phyloP scores from a whole-genome alignment of 768 basidiomycete genomes.

The Tricholoma matsutake region DNA sequence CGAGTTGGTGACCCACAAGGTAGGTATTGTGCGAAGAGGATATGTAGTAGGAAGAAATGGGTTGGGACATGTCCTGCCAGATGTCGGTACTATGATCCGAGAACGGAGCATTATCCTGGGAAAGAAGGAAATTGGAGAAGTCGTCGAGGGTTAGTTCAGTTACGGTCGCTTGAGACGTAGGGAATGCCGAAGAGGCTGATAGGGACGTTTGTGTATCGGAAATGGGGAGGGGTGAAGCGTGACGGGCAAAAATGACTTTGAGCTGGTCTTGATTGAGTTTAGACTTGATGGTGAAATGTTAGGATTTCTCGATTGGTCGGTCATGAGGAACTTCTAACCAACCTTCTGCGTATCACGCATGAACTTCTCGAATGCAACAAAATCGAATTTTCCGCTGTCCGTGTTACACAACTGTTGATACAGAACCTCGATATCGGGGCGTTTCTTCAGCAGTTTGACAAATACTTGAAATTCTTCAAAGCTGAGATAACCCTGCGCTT shows the following conservation, averaged over 20 bases:
- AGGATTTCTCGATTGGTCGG: background rate
- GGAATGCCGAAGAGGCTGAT: conserved; percentile 4
- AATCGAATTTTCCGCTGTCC: conserved; percentile 38
- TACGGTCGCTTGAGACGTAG: conserved; percentile 5
- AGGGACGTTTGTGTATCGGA: conserved; percentile 15
- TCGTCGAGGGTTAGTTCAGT: conserved; percentile 50
- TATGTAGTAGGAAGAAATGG: conserved; percentile 84
- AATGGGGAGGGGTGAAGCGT: conserved; percentile 3
- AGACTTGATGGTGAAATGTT: background rate
- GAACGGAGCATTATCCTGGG: conserved; percentile 65
- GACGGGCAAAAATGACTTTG: conserved; percentile 9
- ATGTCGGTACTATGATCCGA: conserved; percentile 40
- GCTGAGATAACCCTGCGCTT: conserved; percentile 58
- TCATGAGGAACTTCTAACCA: conserved; percentile 2
- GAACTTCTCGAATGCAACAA: conserved; percentile 42
- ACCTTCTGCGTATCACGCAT: conserved; percentile 45
- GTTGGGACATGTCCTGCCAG: conserved; percentile 85
- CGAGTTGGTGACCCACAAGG: conserved; percentile 79
- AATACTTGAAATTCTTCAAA: conserved; percentile 80
- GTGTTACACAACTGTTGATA: conserved; percentile 39
- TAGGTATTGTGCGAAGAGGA: conserved; percentile 94
- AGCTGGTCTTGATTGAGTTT: conserved; percentile 6
- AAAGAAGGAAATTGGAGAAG: conserved; percentile 79
- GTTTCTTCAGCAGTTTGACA: conserved; percentile 77
- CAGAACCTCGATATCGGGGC: conserved; percentile 75